Base-by-base conservation (phyloP, 192 early-diverging fungal species). In the Coemansia reversa region DNA sequence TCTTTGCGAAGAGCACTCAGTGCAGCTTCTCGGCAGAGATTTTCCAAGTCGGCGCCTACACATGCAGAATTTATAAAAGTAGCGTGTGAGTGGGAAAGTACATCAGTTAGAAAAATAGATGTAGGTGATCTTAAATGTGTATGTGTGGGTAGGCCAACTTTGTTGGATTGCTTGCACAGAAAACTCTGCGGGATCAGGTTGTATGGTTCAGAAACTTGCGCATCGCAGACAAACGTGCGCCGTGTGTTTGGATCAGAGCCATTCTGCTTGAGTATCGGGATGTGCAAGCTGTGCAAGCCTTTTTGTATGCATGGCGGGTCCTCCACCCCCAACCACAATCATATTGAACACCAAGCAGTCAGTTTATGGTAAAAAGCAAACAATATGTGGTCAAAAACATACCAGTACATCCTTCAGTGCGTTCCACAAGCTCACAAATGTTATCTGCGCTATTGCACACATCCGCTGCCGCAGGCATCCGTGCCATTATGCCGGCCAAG, bases 1-100 rank as follows among this genome's bases (percentile, higher is more conserved):
- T 85, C 75, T 51, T 88, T 76, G 33, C 87, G 85, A 58, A 91
- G 71, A 51, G 85, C 76, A 28, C 81, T 79, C 60, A 91, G 69
- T 12, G 91, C 92, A 0, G 93, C 91, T 55, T 95, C 92, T 28
- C 91, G 87, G 58, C 91, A 93, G 20, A 92, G 52, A 67, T 91
- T 93, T 58, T 92, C 91, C 32, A 95, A 63, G 65, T 93, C 89
- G 7, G 92, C 93, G 22, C 91, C 91, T 86, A 75, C 62, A 71
- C 19, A 39, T 28, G 24, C 23, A 58, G 33, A 58, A 62, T 45
- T 45, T 45, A 45, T 5, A 45, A 45, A 12, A 16, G 39, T 45
- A 45, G 39, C 39, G 39, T 16, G 12, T 16, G 12, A 12, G 16
- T 45, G 14, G 39, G 14, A 16, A 45, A 12, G 16, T 45, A 16